Evolutionary conservation across 345 rosid species (phyloP).

Genomic region (Conringia planisiliqua): DNA sequence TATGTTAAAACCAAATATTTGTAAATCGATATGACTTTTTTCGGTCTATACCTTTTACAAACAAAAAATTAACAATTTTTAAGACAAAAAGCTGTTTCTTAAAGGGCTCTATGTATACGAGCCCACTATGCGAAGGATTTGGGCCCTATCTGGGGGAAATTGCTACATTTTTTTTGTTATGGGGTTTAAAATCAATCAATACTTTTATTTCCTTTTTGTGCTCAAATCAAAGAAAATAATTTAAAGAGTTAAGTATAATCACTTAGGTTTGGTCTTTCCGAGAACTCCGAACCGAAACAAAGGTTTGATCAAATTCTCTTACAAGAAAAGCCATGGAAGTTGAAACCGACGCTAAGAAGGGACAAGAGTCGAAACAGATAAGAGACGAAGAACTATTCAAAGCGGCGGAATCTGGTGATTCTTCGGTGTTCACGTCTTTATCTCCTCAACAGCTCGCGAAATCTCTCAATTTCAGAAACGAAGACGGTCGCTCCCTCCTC

Average conservation of each 20-base stretch:
- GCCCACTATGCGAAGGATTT: background rate
- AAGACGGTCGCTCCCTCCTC: constrained; percentile 83
- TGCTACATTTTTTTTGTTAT: too few relatives aligned
- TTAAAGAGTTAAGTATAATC: background rate
- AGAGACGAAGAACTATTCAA: constrained; percentile 60
- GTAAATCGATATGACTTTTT: too few relatives aligned
- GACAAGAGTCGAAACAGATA: constrained; percentile 31
- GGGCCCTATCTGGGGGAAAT: background rate
- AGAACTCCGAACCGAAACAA: background rate
- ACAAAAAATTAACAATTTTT: too few relatives aligned
- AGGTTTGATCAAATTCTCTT: background rate
- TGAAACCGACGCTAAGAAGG: constrained; percentile 40
- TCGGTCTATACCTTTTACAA: too few relatives aligned
- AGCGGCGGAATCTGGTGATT: constrained; percentile 80
- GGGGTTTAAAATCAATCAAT: too few relatives aligned
- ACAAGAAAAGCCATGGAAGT: constrained; percentile 33
- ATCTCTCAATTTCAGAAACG: constrained; percentile 59
- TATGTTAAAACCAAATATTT: too few relatives aligned
- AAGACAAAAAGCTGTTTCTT: too few relatives aligned
- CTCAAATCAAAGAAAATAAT: too few relatives aligned
- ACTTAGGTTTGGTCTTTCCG: background rate
- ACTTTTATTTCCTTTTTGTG: too few relatives aligned
- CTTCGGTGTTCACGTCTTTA: constrained; percentile 51
- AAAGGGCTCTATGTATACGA: background rate
- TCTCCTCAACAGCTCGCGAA: constrained; percentile 44